Evolutionary conservation across 106 monocot genomes (phyloP), one percentile per base, ranked within the genome.

Genomic region (Acorus calamus): DNA sequence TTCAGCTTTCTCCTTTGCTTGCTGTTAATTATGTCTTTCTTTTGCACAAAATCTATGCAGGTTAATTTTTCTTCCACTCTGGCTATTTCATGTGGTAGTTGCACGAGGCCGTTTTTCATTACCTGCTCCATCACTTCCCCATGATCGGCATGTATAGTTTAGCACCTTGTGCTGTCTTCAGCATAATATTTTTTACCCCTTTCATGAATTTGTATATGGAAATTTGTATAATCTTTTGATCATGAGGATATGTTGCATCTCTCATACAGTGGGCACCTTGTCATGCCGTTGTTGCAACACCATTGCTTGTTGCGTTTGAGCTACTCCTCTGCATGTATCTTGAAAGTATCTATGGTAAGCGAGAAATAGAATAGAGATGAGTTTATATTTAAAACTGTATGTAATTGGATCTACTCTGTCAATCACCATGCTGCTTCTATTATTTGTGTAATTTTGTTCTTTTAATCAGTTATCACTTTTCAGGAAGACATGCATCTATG

Each of bases 261-360:
- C 44, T 13, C 64, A 12, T 14, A 48, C 54, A 94, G 94, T 94
- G 94, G 94, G 86, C 94, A 45, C 94, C 94, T 44, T 94, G 94
- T 76, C 94, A 94, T 80, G 61, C 84, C 66, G 47, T 90, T 66
- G 94, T 90, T 49, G 94, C 86, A 44, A 75, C 84, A 45, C 94
- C 94, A 72, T 68, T 94, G 55, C 84, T 94, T 65, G 58, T 94
- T 71, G 76, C 94, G 59, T 94, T 94, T 60, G 94, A 94, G 78
- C 77, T 94, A 12, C 89, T 94, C 50, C 90, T 94, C 55, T 94
- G 94, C 73, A 84, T 89, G 54, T 84, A 90, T 59, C 89, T 94
- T 52, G 68, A 89, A 54, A 94, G 78, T 59, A 11, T 64, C 8
- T 76, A 61, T 44, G 87, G 94, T 94, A 89, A 59, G 62, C 28